Evolutionary conservation across 2,329 filamentous ascomycete genomes (phyloP).

Genomic region (Sporothrix humicola): DNA sequence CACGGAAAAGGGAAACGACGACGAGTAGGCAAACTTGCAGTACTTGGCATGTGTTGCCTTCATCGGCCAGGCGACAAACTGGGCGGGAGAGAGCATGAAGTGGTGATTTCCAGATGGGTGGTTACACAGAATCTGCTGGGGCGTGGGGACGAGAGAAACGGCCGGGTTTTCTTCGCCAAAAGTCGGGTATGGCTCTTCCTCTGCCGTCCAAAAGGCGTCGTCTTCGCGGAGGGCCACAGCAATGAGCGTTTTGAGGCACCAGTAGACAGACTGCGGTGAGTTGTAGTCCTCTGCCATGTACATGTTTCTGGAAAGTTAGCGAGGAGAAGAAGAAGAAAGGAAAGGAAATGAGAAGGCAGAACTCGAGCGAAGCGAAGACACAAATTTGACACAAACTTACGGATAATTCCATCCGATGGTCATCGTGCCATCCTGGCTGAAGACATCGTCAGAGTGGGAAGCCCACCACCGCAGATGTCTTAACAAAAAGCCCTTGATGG

Average conservation of each 20-base stretch:
- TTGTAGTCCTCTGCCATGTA: constrained; percentile 63
- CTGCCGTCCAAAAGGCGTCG: constrained; percentile 53
- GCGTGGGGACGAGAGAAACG: constrained; percentile 53
- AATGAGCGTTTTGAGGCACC: constrained; percentile 58
- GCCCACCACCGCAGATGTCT: constrained; percentile 54
- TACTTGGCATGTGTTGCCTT: constrained; percentile 49
- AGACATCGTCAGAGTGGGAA: constrained; percentile 45
- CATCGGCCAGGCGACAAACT: constrained; percentile 45
- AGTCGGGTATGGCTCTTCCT: constrained; percentile 46
- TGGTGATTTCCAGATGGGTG: constrained; percentile 43
- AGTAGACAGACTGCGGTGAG: constrained; percentile 61
- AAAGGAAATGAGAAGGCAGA: no score
- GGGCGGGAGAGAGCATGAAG: constrained; percentile 48
- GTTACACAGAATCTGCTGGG: constrained; percentile 52
- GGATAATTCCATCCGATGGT: constrained; percentile 48
- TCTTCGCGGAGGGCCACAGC: constrained; percentile 46
- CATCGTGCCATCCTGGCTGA: constrained; percentile 51
- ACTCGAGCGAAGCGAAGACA: no score
- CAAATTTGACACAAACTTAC: no score
- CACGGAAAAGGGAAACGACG: constrained; percentile 49
- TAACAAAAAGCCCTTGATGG: constrained; percentile 51
- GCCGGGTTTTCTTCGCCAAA: not conserved
- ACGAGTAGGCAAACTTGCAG: constrained; percentile 51
- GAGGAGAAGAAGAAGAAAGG: no score
- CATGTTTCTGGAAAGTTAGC: constrained; percentile 49